These are phyloP conservation scores for Podospora conica DNA, from an alignment of 495 filamentous ascomycete species.

Conservation along the genomic window DNA sequence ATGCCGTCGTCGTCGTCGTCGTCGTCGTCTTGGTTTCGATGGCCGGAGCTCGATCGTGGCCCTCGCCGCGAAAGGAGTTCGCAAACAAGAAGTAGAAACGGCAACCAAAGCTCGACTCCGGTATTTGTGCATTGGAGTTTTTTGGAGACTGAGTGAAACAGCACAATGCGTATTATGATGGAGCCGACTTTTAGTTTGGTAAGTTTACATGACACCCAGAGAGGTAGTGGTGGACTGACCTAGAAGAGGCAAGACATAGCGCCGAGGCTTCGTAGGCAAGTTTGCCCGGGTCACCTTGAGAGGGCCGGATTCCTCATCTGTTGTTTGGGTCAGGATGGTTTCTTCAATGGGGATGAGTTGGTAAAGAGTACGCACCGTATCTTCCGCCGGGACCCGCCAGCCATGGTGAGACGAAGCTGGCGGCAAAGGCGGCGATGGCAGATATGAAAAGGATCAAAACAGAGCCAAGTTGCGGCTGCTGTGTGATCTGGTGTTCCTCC, in stretches of 20 bases:
- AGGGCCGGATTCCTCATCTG: conserved; percentile 33
- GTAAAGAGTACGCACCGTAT: conserved; percentile 29
- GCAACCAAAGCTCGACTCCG: conserved; percentile 42
- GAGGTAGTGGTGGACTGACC: neutral
- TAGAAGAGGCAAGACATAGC: conserved; percentile 36
- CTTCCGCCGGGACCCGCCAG: conserved; percentile 41
- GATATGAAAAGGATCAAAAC: conserved; percentile 31
- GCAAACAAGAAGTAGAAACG: conserved; percentile 31
- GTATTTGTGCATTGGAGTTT: conserved; percentile 38
- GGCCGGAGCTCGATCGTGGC: conserved; percentile 1
- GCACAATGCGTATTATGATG: conserved; percentile 38
- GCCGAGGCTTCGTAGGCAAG: conserved; percentile 38
- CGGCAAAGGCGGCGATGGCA: conserved; percentile 30
- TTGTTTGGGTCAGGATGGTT: neutral
- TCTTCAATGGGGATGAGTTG: neutral
- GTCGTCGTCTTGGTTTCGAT: neutral
- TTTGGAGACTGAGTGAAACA: conserved; percentile 31
- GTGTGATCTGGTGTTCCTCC: conserved; percentile 43
- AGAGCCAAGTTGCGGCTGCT: conserved; percentile 40
- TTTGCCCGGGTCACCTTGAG: conserved; percentile 26
- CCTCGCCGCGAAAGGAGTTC: conserved; percentile 34
- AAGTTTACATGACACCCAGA: neutral
- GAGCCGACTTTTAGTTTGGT: conserved; percentile 21
- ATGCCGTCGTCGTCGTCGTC: conserved; percentile 32
- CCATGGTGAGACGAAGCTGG: conserved; percentile 38